These are phyloP conservation scores for Thelonectria olida DNA, from an alignment of 2,329 filamentous ascomycete species.

Conservation along the genomic window DNA sequence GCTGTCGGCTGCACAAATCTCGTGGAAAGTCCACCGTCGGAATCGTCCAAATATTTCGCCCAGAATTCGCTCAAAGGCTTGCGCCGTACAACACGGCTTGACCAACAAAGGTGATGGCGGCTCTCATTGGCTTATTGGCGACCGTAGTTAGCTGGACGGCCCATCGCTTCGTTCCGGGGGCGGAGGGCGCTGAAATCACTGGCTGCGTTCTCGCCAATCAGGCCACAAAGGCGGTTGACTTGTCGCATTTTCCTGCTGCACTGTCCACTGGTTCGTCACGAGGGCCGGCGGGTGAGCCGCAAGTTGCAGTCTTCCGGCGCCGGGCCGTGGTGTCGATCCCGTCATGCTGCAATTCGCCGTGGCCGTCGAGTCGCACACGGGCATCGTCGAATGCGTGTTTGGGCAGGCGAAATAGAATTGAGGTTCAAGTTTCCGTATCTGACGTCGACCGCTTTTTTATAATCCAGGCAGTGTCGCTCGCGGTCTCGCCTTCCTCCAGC, in stretches of 20 bases:
- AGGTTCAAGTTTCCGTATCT: constrained; percentile 4
- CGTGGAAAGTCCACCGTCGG: constrained; percentile 23
- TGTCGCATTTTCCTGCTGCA: constrained; percentile 38
- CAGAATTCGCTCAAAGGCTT: constrained; percentile 25
- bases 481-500: constrained; percentile 26
- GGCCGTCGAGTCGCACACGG: neutral
- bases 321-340: constrained; percentile 13
- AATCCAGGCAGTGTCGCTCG: constrained; percentile 24
- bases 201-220: constrained; percentile 35
- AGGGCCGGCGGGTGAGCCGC: constrained; percentile 19
- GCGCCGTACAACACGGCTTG: constrained; percentile 27
- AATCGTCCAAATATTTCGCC: constrained; percentile 21
- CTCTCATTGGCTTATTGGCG: constrained; percentile 32
- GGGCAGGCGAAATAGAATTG: neutral
- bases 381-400: neutral
- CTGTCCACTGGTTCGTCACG: constrained; percentile 41
- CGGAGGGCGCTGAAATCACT: constrained; percentile 25
- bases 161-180: constrained; percentile 24
- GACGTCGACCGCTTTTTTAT: constrained; percentile 34
- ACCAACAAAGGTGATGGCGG: constrained; percentile 16
- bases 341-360: neutral
- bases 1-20: constrained; percentile 3
- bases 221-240: constrained; percentile 30
- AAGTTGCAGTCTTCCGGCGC: constrained; percentile 2
- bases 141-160: constrained; percentile 20